Evolutionary conservation across 441 rosid species (phyloP).

Genomic region (Croton setiger): DNA sequence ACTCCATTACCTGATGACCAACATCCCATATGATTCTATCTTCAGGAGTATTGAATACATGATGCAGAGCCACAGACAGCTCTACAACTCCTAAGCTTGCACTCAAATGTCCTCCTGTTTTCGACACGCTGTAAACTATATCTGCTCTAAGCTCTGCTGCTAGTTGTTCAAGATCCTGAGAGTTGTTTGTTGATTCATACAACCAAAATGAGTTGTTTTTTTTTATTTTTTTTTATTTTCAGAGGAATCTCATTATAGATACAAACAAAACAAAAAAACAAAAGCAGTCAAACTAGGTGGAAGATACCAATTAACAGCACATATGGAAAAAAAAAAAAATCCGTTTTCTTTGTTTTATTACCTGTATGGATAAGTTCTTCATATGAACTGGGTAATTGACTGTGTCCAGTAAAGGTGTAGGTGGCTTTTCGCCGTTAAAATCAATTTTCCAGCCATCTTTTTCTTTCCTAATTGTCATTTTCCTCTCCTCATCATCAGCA

Average conservation of each 20-base stretch:
- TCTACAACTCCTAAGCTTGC: conserved; percentile 71
- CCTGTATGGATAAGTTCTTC: conserved; percentile 60
- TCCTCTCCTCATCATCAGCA: conserved; percentile 32
- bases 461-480: conserved; percentile 31
- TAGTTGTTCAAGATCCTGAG: conserved; percentile 68
- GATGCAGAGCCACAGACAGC: conserved; percentile 57
- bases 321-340: background rate
- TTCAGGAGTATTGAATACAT: conserved; percentile 59
- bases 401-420: conserved; percentile 66
- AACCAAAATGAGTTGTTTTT: background rate
- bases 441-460: conserved; percentile 42
- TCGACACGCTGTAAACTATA: conserved; percentile 47
- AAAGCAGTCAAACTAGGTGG: background rate
- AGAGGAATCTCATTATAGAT: background rate
- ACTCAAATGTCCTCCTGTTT: conserved; percentile 72
- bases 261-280: background rate
- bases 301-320: background rate
- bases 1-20: conserved; percentile 59
- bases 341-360: conserved; percentile 14
- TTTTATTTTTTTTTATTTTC: no score
- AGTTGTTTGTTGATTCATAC: background rate
- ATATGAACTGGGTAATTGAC: conserved; percentile 59
- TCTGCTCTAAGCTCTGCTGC: conserved; percentile 71
- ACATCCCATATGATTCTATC: conserved; percentile 81
- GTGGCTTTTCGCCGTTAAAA: conserved; percentile 48